Percentiles rank a stretch among this genome's conserved stretches.
phyloP scores from a whole-genome alignment of 352 stramenopile genomes.

The Globisporangium orthogonon region DNA sequence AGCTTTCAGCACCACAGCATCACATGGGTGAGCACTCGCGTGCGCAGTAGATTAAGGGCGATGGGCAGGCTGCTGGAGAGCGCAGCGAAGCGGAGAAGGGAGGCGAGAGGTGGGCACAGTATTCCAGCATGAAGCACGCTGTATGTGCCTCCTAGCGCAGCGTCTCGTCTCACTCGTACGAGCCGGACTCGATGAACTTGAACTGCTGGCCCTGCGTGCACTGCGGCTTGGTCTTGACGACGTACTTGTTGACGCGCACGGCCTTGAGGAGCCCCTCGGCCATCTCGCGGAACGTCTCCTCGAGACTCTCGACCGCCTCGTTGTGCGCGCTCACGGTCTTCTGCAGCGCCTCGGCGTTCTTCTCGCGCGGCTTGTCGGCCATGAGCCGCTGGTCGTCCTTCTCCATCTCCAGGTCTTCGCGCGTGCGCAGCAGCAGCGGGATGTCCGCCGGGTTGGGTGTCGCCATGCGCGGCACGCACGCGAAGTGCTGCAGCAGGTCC shows the following conservation, averaged over 20 bases:
- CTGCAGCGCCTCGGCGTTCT: slow-evolving; percentile 58
- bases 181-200: slow-evolving; percentile 84
- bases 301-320: slow-evolving; percentile 66
- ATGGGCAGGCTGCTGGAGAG: too few species aligned
- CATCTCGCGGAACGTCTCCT: slow-evolving; percentile 83
- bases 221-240: slow-evolving; percentile 69
- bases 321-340: slow-evolving; percentile 64
- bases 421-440: slow-evolving; percentile 69
- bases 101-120: too few species aligned
- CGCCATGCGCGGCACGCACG: slow-evolving; percentile 76
- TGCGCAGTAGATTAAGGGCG: too few species aligned
- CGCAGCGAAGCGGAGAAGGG: too few species aligned
- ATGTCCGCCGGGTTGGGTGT: slow-evolving; percentile 75
- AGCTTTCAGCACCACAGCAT: too few species aligned
- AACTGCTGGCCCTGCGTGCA: slow-evolving; percentile 76
- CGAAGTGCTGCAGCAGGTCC: slow-evolving; percentile 81
- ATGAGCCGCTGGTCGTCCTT: slow-evolving; percentile 73
- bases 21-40: too few species aligned
- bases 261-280: slow-evolving; percentile 78
- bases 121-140: too few species aligned
- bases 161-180: slow-evolving; percentile 34
- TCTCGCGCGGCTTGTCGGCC: slow-evolving; percentile 55
- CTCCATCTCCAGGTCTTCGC: slow-evolving; percentile 83
- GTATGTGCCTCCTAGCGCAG: background rate
- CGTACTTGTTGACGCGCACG: slow-evolving; percentile 83